Evolutionary conservation across 1,284 basidiomycete genomes (phyloP).

Genomic region (Tetrapyrgos nigripes): DNA sequence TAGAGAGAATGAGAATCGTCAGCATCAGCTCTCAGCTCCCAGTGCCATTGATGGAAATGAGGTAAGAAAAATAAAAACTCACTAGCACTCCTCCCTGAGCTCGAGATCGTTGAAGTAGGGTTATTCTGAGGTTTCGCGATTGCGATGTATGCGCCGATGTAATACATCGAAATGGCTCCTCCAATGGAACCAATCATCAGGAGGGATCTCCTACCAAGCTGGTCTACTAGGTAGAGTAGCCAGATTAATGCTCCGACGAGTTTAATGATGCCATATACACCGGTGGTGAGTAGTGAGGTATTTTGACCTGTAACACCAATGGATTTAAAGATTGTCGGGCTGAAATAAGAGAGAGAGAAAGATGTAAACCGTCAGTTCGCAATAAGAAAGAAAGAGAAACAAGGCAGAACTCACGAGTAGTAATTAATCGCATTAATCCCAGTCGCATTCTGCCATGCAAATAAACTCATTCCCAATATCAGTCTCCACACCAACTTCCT

Average conservation of each 20-base stretch:
- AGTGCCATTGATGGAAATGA: background rate
- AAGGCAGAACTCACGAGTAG: slow-evolving; percentile 36
- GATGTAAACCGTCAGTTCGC: slow-evolving; percentile 13
- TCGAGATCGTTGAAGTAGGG: slow-evolving; percentile 23
- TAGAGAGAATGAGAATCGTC: background rate
- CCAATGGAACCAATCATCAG: slow-evolving; percentile 49
- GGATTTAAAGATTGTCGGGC: slow-evolving; percentile 45
- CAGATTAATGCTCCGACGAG: slow-evolving; percentile 30
- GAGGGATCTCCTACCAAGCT: slow-evolving; percentile 43
- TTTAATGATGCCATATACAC: slow-evolving; percentile 44
- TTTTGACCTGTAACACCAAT: slow-evolving; percentile 47
- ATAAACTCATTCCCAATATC: slow-evolving; percentile 35
- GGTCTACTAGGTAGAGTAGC: slow-evolving; percentile 25
- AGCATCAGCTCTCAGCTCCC: background rate
- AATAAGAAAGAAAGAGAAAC: background rate
- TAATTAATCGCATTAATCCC: slow-evolving; percentile 52
- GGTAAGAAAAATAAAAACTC: slow-evolving; percentile 5
- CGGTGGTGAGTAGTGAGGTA: slow-evolving; percentile 51
- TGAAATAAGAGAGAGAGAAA: slow-evolving; percentile 17
- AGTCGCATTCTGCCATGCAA: slow-evolving; percentile 42
- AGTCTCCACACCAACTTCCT: slow-evolving; percentile 31
- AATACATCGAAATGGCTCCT: slow-evolving; percentile 48
- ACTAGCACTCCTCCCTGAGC: slow-evolving; percentile 37
- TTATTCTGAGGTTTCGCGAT: slow-evolving; percentile 33
- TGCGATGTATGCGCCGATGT: slow-evolving; percentile 43